These are phyloP conservation scores for Fusarium agapanthi DNA, from an alignment of 2,329 filamentous ascomycete species.

Conservation along the genomic window DNA sequence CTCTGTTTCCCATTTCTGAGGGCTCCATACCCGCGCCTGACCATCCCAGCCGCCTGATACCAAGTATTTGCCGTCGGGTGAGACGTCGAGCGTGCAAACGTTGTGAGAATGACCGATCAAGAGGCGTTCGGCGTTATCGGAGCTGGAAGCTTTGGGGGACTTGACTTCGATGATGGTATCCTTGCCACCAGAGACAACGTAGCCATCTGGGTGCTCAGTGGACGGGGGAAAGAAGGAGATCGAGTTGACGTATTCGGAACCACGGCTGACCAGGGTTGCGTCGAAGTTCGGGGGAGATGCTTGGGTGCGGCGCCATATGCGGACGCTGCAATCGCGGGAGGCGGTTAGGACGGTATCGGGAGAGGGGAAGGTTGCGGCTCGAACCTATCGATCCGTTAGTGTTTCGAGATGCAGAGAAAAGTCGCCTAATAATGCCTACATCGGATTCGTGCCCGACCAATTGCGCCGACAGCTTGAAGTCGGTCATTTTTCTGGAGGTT, in stretches of 20 bases:
- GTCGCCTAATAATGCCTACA: constrained; percentile 62
- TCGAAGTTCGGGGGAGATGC: constrained; percentile 77
- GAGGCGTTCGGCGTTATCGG: constrained; percentile 84
- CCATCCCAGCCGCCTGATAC: constrained; percentile 96
- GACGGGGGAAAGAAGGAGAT: constrained; percentile 79
- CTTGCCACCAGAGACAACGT: constrained; percentile 87
- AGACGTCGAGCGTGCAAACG: constrained; percentile 85
- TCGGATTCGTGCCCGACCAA: constrained; percentile 91
- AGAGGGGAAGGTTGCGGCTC: constrained; percentile 81
- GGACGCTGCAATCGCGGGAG: constrained; percentile 90
- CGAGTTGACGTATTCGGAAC: constrained; percentile 87
- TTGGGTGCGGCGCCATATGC: constrained; percentile 79
- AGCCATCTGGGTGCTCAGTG: constrained; percentile 74
- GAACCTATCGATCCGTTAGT: constrained; percentile 69
- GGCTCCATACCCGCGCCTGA: constrained; percentile 84
- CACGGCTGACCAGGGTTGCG: constrained; percentile 79
- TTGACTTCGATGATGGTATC: constrained; percentile 94
- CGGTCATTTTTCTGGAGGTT: constrained; percentile 59
- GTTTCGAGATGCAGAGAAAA: background rate
- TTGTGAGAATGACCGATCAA: constrained; percentile 88
- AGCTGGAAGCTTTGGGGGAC: constrained; percentile 70
- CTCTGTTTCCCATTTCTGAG: constrained; percentile 85
- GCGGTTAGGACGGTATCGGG: constrained; percentile 80
- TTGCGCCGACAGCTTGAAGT: constrained; percentile 93
- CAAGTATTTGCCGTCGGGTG: constrained; percentile 74